Conservation (phyloP, 75 land plant species). For the Selaginella tamariscina region DNA sequence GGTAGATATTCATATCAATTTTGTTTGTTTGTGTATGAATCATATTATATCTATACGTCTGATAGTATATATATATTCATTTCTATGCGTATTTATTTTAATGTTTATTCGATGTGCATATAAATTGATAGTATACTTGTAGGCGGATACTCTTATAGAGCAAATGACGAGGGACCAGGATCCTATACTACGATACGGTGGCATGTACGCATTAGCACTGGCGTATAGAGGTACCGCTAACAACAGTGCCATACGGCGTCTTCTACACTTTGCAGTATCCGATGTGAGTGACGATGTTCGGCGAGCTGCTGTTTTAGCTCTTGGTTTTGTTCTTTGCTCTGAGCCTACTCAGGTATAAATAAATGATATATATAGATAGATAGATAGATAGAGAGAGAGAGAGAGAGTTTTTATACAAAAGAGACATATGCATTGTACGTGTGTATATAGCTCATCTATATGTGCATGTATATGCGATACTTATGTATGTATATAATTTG, state of each 20-base stretch:
- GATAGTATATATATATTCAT: too few species aligned
- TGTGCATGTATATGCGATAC: neutral
- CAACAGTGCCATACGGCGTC: constrained; percentile 93
- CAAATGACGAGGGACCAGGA: constrained; percentile 98
- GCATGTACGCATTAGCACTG: constrained; percentile 94
- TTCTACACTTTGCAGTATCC: constrained; percentile 96
- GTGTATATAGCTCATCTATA: neutral
- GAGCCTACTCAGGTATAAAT: constrained; percentile 87
- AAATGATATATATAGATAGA: too few species aligned
- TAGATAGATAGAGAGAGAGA: too few species aligned
- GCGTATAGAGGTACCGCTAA: constrained; percentile 92
- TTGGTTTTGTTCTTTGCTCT: constrained; percentile 91
- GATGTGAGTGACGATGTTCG: constrained; percentile 99
- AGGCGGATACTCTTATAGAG: constrained; percentile 92
- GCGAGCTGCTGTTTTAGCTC: constrained; percentile 90
- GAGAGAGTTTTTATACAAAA: too few species aligned
- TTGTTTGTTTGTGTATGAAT: too few species aligned
- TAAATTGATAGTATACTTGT: too few species aligned
- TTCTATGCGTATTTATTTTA: too few species aligned
- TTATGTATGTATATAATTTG: too few species aligned
- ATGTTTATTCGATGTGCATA: too few species aligned
- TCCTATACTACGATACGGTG: constrained; percentile 93
- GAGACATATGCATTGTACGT: too few species aligned
- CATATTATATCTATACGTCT: too few species aligned
- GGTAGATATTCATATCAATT: too few species aligned